Conservation (phyloP, 1,139 yeast species). For the Yamadazyma jaroonii region DNA sequence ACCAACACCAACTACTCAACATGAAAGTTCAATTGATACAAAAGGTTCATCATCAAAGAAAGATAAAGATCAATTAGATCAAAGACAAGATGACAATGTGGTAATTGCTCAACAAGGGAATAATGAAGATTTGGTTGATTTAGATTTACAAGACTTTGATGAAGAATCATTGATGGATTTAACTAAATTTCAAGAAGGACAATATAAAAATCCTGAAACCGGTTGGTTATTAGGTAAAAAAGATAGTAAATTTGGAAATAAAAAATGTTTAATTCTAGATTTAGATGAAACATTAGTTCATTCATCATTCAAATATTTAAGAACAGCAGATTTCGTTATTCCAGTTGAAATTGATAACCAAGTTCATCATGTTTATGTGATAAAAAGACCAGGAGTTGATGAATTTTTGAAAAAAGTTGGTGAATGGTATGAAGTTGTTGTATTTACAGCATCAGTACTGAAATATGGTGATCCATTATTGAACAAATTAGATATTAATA, state of each 20-base stretch:
- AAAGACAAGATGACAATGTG: constrained; percentile 11
- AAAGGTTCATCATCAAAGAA: constrained; percentile 8
- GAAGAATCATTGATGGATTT: constrained; percentile 25
- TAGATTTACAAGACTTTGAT: constrained; percentile 15
- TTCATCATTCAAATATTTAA: constrained; percentile 85
- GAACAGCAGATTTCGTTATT: constrained; percentile 93
- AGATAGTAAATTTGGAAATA: constrained; percentile 37
- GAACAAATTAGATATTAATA: constrained; percentile 75
- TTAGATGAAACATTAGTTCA: constrained; percentile 96
- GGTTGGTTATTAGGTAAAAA: constrained; percentile 62
- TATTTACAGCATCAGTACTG: constrained; percentile 93
- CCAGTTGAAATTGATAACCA: constrained; percentile 84
- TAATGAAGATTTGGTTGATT: constrained; percentile 17
- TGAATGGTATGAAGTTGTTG: constrained; percentile 87
- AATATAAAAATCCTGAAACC: constrained; percentile 52
- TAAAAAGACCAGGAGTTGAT: constrained; percentile 97
- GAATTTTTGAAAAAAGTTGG: constrained; percentile 85
- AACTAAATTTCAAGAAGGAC: constrained; percentile 63
- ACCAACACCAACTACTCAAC: constrained; percentile 9
- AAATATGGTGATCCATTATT: constrained; percentile 94
- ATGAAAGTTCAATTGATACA: constrained; percentile 9
- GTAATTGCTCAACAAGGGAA: constrained; percentile 21
- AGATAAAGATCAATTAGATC: constrained; percentile 3
- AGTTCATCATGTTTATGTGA: constrained; percentile 91
- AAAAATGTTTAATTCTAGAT: constrained; percentile 87